A percentile compares a stretch with the other conserved stretches of the same genome.
Conservation (phyloP, 1,284 basidiomycete species). For the Apiotrichum gracile region DNA sequence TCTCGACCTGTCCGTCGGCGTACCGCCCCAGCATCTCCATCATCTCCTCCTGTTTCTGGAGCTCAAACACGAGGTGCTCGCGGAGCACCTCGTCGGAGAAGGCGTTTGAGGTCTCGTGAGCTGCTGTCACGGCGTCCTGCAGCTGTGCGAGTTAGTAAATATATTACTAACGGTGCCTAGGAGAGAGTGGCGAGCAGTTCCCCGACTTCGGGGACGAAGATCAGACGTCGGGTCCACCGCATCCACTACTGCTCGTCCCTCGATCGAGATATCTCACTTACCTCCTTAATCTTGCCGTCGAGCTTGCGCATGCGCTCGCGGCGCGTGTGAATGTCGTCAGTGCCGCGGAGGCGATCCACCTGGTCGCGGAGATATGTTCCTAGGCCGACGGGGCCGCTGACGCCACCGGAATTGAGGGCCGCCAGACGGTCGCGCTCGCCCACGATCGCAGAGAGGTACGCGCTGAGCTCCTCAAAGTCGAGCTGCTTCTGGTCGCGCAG, state of each 20-base stretch:
- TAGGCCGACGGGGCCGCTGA: conserved; percentile 57
- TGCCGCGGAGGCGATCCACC: conserved; percentile 82
- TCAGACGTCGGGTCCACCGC: too few species aligned
- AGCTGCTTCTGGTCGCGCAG: conserved; percentile 97
- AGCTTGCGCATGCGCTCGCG: conserved; percentile 82
- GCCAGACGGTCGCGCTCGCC: conserved; percentile 86
- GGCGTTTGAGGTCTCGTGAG: conserved; percentile 90
- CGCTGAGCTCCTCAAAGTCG: conserved; percentile 95
- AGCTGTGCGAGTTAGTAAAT: conserved; percentile 53
- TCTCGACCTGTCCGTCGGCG: conserved; percentile 90
- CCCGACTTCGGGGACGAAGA: too few species aligned
- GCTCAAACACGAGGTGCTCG: conserved; percentile 84
- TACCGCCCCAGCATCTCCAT: conserved; percentile 84
- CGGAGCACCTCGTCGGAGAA: conserved; percentile 90
- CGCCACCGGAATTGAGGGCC: conserved; percentile 61
- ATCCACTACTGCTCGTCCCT: too few species aligned
- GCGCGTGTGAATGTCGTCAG: conserved; percentile 86
- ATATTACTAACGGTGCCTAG: neutral
- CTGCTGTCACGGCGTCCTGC: conserved; percentile 89
- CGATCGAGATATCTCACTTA: too few species aligned
- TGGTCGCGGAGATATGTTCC: conserved; percentile 90
- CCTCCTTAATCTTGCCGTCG: conserved; percentile 91
- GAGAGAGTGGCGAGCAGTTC: neutral
- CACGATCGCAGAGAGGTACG: conserved; percentile 86
- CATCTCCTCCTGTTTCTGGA: conserved; percentile 88